Evolutionary conservation across 768 basidiomycete genomes (phyloP), one percentile per base, ranked within the genome.

Genomic region (Trametes sanguinea): DNA sequence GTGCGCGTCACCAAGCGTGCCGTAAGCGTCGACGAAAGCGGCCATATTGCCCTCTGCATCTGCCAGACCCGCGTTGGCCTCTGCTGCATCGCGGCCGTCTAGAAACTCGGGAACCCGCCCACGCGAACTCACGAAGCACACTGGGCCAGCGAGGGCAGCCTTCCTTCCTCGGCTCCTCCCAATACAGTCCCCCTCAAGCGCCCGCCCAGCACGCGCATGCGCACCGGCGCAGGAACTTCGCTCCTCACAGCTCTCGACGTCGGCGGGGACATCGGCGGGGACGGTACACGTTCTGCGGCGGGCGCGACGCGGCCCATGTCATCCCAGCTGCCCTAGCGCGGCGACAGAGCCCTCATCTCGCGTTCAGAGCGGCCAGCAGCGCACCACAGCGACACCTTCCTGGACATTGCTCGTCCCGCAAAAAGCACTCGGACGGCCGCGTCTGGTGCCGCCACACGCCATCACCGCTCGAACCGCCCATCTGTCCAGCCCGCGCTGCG

Each of bases 141-240:
- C 37, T 40, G 30, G 51, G 10, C 51, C 42, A 4, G 53, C 42
- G 53, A 43, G 27, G 53, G 22, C 2, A 17, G 37, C n/a, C 29
- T 43, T 54, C 53, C 30, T 43, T 27, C 40, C 53, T 54, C 53
- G 53, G 53, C 53, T 43, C 53, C 53, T 32, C 11, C 2, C 42
- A n/a, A 54, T 54, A 44, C 40, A 54, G 29, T 33, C 48, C 11
- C 50, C 14, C 51, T 39, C 17, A 27, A 10, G 9, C 37, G 37
- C 51, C 33, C 16, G n/a, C 22, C 14, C 35, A 22, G 51, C 22
- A 17, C 39, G 17, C 37, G 8, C 37, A 11, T 22, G 17, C 16
- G 13, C 51, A 22, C 39, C 17, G 37, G 4, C 51, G 17, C 48
- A 53, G 51, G 22, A 53, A 17, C 8, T 17, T 4, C 17, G 10